These are phyloP conservation scores for Dioscorea zingiberensis DNA, from an alignment of 106 monocot genomes.

Conservation along the genomic window DNA sequence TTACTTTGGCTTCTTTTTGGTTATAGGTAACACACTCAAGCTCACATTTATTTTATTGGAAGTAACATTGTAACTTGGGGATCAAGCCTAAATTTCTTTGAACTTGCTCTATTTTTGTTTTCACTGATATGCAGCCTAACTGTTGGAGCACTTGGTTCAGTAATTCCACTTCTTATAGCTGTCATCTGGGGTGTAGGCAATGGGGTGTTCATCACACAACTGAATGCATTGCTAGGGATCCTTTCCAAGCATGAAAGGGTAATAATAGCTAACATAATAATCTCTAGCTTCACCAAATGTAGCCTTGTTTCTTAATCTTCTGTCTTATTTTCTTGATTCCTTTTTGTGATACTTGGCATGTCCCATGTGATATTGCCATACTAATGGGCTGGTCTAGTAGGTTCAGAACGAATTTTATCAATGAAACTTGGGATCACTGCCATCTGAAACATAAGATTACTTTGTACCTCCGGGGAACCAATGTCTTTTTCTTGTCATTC, in stretches of 20 bases:
- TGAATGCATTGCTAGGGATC: constrained; percentile 75
- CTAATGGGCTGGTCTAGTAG: too few relatives aligned
- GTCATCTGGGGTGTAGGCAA: constrained; percentile 84
- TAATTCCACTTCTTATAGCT: constrained; percentile 65
- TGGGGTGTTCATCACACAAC: constrained; percentile 84
- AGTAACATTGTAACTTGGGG: background rate
- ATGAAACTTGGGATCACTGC: too few relatives aligned
- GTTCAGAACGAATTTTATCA: too few relatives aligned
- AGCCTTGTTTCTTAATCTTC: too few relatives aligned
- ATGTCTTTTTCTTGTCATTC: too few relatives aligned
- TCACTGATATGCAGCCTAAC: constrained; percentile 33
- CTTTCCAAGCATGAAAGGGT: constrained; percentile 78
- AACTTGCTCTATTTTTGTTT: background rate
- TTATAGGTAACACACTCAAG: constrained; percentile 33
- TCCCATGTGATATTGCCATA: too few relatives aligned
- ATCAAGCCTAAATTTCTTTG: background rate
- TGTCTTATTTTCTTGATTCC: too few relatives aligned
- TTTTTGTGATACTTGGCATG: too few relatives aligned
- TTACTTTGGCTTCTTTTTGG: constrained; percentile 74
- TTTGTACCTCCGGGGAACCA: too few relatives aligned
- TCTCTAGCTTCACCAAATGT: too few relatives aligned
- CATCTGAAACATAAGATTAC: too few relatives aligned
- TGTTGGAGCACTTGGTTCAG: constrained; percentile 32
- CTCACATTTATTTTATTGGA: background rate
- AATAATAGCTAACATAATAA: background rate